phyloP scores from a whole-genome alignment of 129 eudicot genomes.

The Oenanthe sinensis region DNA sequence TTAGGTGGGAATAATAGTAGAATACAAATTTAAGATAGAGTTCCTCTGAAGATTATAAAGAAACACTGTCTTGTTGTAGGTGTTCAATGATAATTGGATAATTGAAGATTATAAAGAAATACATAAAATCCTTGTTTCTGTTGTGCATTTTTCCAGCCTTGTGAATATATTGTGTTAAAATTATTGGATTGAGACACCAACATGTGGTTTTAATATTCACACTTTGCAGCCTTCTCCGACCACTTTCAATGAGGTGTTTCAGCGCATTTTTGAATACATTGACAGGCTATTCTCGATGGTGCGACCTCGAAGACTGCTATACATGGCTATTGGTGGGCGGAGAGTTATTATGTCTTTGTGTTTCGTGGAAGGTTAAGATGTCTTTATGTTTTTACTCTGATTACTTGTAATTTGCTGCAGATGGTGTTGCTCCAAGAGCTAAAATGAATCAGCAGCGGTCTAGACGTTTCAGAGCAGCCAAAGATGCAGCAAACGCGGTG shows the following conservation, averaged over 20 bases:
- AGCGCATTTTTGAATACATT: constrained; percentile 33
- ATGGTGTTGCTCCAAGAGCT: constrained; percentile 73
- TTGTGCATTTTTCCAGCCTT: neutral
- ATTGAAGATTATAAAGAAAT: neutral
- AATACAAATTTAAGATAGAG: too few species aligned
- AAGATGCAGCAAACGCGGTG: constrained; percentile 36
- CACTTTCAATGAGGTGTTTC: constrained; percentile 43
- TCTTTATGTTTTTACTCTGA: neutral
- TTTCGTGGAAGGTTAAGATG: neutral
- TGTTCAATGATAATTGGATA: neutral
- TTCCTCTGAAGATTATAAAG: neutral
- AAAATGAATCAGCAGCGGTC: constrained; percentile 68
- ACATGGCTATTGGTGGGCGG: constrained; percentile 53
- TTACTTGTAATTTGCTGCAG: constrained; percentile 19
- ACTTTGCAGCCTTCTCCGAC: constrained; percentile 23
- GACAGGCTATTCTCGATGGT: constrained; percentile 45
- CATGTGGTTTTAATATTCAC: neutral
- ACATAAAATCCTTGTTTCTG: neutral
- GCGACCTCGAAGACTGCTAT: constrained; percentile 50
- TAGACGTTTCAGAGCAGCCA: constrained; percentile 31
- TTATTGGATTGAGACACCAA: neutral
- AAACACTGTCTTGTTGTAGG: neutral
- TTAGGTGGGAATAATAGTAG: neutral
- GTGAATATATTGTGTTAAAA: neutral
- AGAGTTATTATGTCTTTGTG: neutral